phyloP scores from a whole-genome alignment of 495 filamentous ascomycete species.

The Rhizodiscina lignyota region DNA sequence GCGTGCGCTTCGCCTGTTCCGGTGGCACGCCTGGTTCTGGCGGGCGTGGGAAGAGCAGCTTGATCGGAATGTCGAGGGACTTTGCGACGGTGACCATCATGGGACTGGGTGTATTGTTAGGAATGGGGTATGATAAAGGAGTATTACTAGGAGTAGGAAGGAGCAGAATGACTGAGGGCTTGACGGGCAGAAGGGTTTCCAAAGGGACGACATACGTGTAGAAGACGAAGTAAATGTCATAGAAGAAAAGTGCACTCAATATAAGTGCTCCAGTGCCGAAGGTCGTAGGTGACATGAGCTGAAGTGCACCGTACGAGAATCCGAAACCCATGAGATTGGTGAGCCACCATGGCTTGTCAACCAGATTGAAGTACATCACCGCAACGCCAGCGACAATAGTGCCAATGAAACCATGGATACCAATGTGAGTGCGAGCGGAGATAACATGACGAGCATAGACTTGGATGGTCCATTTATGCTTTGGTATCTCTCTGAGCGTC shows the following conservation, averaged over 20 bases:
- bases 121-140: background rate
- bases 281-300: slow-evolving; percentile 79
- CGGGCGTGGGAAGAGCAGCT: slow-evolving; percentile 70
- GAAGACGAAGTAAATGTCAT: slow-evolving; percentile 95
- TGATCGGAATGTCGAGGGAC: slow-evolving; percentile 80
- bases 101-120: slow-evolving; percentile 25
- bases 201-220: slow-evolving; percentile 46
- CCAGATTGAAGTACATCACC: slow-evolving; percentile 52
- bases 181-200: too few species aligned
- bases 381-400: slow-evolving; percentile 37
- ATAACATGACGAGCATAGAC: slow-evolving; percentile 27
- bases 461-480: slow-evolving; percentile 31
- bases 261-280: slow-evolving; percentile 71
- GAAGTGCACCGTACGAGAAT: slow-evolving; percentile 67
- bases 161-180: too few species aligned
- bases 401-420: slow-evolving; percentile 41
- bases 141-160: too few species aligned
- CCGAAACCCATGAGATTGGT: slow-evolving; percentile 79
- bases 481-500: slow-evolving; percentile 27
- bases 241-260: slow-evolving; percentile 66
- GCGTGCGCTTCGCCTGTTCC: slow-evolving; percentile 20
- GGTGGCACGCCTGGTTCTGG: slow-evolving; percentile 23
- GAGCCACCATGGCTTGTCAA: slow-evolving; percentile 57
- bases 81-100: slow-evolving; percentile 94
- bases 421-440: slow-evolving; percentile 28